Conservation (phyloP, 2,329 filamentous ascomycete species). For the Colletotrichum lini region DNA sequence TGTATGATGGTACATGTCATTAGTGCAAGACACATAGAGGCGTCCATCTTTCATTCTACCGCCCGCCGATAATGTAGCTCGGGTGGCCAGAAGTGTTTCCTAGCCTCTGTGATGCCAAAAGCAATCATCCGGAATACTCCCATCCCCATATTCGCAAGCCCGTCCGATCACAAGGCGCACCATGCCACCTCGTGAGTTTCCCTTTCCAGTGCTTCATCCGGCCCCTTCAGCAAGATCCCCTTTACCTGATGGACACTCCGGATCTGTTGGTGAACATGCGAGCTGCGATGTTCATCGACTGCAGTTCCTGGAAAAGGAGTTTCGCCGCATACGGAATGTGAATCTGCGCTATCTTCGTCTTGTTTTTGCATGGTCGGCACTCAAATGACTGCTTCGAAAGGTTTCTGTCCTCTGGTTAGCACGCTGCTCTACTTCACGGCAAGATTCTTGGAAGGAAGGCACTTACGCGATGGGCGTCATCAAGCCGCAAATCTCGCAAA, state of each 20-base stretch:
- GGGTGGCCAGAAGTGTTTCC: constrained; percentile 12
- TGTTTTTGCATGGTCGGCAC: constrained; percentile 98
- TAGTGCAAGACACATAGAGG: constrained; percentile 29
- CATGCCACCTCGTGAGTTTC: neutral
- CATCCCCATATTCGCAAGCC: neutral
- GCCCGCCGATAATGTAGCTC: constrained; percentile 4
- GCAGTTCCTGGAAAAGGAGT: constrained; percentile 97
- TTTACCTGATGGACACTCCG: constrained; percentile 78
- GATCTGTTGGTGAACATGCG: constrained; percentile 95
- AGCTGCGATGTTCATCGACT: constrained; percentile 98
- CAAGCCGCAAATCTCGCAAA: constrained; percentile 97
- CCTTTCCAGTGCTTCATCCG: neutral
- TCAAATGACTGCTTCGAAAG: constrained; percentile 96
- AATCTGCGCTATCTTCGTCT: constrained; percentile 97
- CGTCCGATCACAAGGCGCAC: neutral
- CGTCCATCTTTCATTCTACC: constrained; percentile 19
- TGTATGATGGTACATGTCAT: constrained; percentile 32
- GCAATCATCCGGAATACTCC: constrained; percentile 9
- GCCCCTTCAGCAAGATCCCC: neutral
- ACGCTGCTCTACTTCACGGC: constrained; percentile 18
- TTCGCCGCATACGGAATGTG: constrained; percentile 99
- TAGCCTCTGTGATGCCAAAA: constrained; percentile 33
- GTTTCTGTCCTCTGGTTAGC: constrained; percentile 73
- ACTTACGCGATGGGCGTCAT: constrained; percentile 99
- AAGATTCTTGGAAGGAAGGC: constrained; percentile 20